Evolutionary conservation across 306 rosid species (phyloP), one percentile per base, ranked within the genome.

Genomic region (Medicago arabica): DNA sequence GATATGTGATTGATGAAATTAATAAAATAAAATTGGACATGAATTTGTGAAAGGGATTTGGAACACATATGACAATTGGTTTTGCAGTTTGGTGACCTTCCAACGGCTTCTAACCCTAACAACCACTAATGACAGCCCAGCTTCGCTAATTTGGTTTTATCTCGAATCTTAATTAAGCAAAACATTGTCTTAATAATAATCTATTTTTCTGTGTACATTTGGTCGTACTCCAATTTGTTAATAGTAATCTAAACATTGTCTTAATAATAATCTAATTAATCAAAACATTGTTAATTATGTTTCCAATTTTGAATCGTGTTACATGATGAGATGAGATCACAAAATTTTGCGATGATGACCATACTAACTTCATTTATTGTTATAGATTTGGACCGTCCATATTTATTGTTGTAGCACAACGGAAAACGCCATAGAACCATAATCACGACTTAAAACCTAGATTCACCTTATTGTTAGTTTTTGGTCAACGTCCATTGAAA

Each of bases 81-180:
- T 67, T 28, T 60, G 72, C 47, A 70, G 75, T 79, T 79, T 83
- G 81, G 84, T 75, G 68, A 75, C 72, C 86, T 39, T 70, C 81
- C 81, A 75, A 74, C 76, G 73, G 72, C 46, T 82, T 71, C 54
- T 75, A 72, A 31, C 25, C 75, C 76, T 68, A 75, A 79, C 86
- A 64, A 77, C 82, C 60, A 11, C 65, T 11, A 40, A 38, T 69
- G 78, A 75, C 75, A 63, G 0, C 77, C 25, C 43, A 44, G 28
- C 60, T 64, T 79, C 5, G 67, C 62, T 69, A 70, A 39, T 54
- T 58, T 25, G 62, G 75, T 74, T 53, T 41, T 41, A 14, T 69
- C 44, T 75, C 67, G 0, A 51, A 68, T 53, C 74, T 53, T 13
- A 51, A 58, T 44, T 49, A 62, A 63, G n/a, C 63, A 47, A 75